phyloP scores from a whole-genome alignment of 495 filamentous ascomycete species.

The Penicillium soppii region DNA sequence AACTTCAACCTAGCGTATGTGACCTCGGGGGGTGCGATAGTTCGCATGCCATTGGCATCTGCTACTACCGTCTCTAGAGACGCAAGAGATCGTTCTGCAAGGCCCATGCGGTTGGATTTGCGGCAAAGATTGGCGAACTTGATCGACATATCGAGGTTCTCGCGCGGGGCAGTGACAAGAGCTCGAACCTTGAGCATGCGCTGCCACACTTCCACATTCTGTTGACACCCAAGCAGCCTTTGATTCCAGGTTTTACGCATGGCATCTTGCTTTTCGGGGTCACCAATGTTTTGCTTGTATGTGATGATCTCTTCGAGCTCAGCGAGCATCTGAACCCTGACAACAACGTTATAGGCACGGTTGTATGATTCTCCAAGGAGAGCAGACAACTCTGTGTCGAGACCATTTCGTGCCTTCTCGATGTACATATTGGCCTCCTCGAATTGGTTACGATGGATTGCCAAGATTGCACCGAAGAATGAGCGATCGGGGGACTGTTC shows the following conservation, averaged over 20 bases:
- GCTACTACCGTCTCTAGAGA: conserved; percentile 64
- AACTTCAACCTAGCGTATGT: conserved; percentile 93
- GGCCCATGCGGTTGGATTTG: conserved; percentile 88
- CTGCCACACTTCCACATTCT: conserved; percentile 98
- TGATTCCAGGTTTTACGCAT: conserved; percentile 95
- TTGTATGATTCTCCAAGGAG: conserved; percentile 96
- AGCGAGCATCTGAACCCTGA: conserved; percentile 97
- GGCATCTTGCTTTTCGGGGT: conserved; percentile 78
- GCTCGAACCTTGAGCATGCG: conserved; percentile 94
- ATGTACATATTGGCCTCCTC: conserved; percentile 82
- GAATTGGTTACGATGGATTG: conserved; percentile 93
- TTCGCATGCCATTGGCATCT: conserved; percentile 53
- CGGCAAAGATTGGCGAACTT: conserved; percentile 98
- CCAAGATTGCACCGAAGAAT: conserved; percentile 94
- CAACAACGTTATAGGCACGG: conserved; percentile 90
- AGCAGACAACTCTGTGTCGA: conserved; percentile 93
- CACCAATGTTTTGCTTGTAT: conserved; percentile 84
- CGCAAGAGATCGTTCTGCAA: conserved; percentile 95
- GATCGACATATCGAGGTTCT: conserved; percentile 98
- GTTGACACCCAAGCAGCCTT: conserved; percentile 89
- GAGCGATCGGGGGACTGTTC: conserved; percentile 86
- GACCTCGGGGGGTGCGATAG: conserved; percentile 68
- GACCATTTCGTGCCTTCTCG: conserved; percentile 84
- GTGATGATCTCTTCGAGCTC: conserved; percentile 97
- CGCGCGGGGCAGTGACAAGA: conserved; percentile 82